Evolutionary conservation across 805 yeast genomes (phyloP).

Genomic region (Barnettozyma sucrosica): DNA sequence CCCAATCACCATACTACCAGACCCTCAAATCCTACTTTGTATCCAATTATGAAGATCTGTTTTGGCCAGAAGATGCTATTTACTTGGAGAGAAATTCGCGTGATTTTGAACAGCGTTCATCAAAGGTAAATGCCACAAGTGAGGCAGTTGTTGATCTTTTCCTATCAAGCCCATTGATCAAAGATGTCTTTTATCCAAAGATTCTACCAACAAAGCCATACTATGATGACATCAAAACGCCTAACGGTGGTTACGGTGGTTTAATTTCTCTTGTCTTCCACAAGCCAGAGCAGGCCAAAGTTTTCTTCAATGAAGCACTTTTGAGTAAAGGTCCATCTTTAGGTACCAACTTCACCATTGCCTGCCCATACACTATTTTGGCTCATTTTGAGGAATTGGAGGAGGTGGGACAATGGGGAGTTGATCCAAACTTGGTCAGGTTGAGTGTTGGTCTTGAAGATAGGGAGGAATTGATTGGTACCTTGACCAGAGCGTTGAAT

Average conservation of each 20-base stretch:
- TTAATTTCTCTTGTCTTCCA: slow-evolving; percentile 69
- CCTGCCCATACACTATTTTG: slow-evolving; percentile 83
- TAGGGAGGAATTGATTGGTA: slow-evolving; percentile 40
- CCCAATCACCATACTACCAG: slow-evolving; percentile 46
- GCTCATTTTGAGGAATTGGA: slow-evolving; percentile 83
- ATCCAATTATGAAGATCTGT: slow-evolving; percentile 58
- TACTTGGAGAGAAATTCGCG: slow-evolving; percentile 89
- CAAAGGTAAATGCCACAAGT: slow-evolving; percentile 48
- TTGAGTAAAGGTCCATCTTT: slow-evolving; percentile 86
- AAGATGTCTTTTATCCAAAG: slow-evolving; percentile 68
- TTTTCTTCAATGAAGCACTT: slow-evolving; percentile 65
- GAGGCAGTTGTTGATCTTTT: slow-evolving; percentile 49
- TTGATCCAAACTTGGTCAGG: slow-evolving; percentile 70
- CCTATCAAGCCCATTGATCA: slow-evolving; percentile 42
- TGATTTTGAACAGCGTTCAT: slow-evolving; percentile 66
- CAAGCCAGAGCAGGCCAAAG: slow-evolving; percentile 55
- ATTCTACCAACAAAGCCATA: slow-evolving; percentile 44
- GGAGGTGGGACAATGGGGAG: slow-evolving; percentile 75
- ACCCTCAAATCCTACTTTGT: slow-evolving; percentile 45
- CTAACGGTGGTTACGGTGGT: slow-evolving; percentile 85
- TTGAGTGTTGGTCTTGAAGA: slow-evolving; percentile 85
- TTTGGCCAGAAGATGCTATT: slow-evolving; percentile 94
- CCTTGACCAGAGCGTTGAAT: slow-evolving; percentile 18
- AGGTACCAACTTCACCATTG: slow-evolving; percentile 84
- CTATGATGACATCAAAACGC: slow-evolving; percentile 67